Conservation (phyloP, 805 yeast genomes). For the Cyberlindnera misumaiensis region DNA sequence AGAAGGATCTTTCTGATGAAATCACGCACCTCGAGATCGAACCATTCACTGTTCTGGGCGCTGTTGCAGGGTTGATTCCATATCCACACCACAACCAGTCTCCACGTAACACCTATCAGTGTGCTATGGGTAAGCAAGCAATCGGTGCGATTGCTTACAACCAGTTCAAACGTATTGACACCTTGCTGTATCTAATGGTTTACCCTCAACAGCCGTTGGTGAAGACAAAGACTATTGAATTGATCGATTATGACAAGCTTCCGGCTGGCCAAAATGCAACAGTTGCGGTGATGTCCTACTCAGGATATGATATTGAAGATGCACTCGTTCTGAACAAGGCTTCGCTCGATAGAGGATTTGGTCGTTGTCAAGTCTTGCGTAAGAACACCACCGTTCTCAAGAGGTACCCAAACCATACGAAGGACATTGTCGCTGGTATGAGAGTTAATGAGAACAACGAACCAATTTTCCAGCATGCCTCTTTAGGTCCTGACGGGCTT, state of each 20-base stretch:
- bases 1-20: constrained; percentile 45
- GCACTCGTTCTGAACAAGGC: constrained; percentile 92
- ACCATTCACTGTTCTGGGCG: constrained; percentile 88
- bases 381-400: constrained; percentile 87
- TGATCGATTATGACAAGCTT: constrained; percentile 89
- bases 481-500: constrained; percentile 90
- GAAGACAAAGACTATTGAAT: constrained; percentile 91
- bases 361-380: constrained; percentile 92
- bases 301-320: constrained; percentile 99
- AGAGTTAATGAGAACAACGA: constrained; percentile 74
- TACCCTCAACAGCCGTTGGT: constrained; percentile 99
- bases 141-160: constrained; percentile 98
- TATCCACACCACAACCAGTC: constrained; percentile 92
- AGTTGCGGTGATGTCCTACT: constrained; percentile 98
- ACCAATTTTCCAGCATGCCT: constrained; percentile 80
- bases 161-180: constrained; percentile 93
- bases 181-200: constrained; percentile 90
- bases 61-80: constrained; percentile 88
- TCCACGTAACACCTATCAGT: constrained; percentile 87
- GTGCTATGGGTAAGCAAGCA: constrained; percentile 99
- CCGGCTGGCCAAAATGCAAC: constrained; percentile 99
- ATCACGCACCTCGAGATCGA: constrained; percentile 93
- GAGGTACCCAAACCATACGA: constrained; percentile 89
- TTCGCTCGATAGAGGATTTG: constrained; percentile 93
- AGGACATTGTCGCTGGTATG: constrained; percentile 88